phyloP scores from a whole-genome alignment of 768 basidiomycete genomes.

The Psilocybe cyanescens region DNA sequence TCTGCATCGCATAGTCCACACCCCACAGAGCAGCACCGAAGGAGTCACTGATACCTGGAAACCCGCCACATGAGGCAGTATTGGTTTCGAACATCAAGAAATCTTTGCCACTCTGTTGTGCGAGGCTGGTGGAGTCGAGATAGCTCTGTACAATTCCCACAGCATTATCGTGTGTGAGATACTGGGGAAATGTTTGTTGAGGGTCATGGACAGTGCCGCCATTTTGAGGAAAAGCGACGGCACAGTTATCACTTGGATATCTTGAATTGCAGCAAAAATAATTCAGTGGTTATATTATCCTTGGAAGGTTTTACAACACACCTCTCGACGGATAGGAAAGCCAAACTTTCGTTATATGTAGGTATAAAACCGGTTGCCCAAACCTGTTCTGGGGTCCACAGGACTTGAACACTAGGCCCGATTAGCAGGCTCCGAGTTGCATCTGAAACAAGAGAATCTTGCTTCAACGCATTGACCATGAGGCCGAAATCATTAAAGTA shows the following conservation, averaged over 20 bases:
- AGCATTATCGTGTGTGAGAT: constrained; percentile 64
- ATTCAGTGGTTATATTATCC: too few relatives aligned
- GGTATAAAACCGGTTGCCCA: constrained; percentile 60
- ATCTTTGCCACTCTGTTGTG: constrained; percentile 44
- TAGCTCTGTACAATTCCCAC: constrained; percentile 55
- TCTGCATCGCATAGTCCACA: constrained; percentile 60
- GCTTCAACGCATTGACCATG: constrained; percentile 47
- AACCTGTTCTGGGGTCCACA: constrained; percentile 55
- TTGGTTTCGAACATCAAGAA: constrained; percentile 76
- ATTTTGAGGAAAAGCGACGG: constrained; percentile 46
- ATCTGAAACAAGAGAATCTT: constrained; percentile 36
- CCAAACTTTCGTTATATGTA: constrained; percentile 41
- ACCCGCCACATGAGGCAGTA: constrained; percentile 71
- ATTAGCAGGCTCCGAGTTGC: constrained; percentile 48
- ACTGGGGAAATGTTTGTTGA: constrained; percentile 54
- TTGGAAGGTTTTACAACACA: constrained; percentile 27
- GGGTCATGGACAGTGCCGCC: constrained; percentile 43
- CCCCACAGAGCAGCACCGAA: constrained; percentile 71
- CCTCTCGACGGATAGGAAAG: constrained; percentile 60
- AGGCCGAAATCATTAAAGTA: constrained; percentile 61
- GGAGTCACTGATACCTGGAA: constrained; percentile 62
- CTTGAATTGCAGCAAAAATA: constrained; percentile 28
- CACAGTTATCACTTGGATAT: constrained; percentile 65
- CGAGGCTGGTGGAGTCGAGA: constrained; percentile 52
- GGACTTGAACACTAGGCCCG: constrained; percentile 54